Base-by-base conservation (phyloP, 306 rosid genomes). In the Myrica gale region DNA sequence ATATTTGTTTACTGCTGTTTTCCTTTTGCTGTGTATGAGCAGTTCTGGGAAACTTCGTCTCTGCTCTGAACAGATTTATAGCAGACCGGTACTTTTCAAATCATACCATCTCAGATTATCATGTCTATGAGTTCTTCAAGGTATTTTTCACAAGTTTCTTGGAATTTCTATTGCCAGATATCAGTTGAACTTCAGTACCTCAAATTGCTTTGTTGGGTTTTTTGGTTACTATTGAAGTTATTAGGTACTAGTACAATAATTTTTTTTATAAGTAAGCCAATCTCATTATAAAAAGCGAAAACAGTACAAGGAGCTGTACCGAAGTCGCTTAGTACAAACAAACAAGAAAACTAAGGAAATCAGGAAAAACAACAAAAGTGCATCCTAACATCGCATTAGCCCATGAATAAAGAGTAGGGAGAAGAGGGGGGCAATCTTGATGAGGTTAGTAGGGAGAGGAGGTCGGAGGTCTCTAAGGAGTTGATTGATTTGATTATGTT, bases 91-190 rank as follows among this genome's bases (percentile, higher is more conserved):
- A 94, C 71, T 84, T 88, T 58, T 85, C 91, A 57, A 79, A 85
- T 39, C 88, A 88, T 82, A 87, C 97, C 26, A 91, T 94, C 79
- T 90, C 97, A 26, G 97, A 91, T 80, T 94, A 94, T 79, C 89
- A 90, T 57, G 98, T 94, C 72, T 94, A 94, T 26, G 98, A 94
- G 84, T 94, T 94, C 88, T 91, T 78, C 85, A 94, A 86, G 98
- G 98, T 94, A 90, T 73, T 58, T 37, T 75, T n/a, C 80, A 70
- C 20, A 32, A 39, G n/a, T 45, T 44, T 2, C 21, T 65, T 42
- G 8, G 17, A 16, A 4, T 41, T 65, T 65, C 11, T 26, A 65
- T 19, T 57, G 39, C 9, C 37, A 21, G 39, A 57, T n/a, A 37
- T 41, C 69, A 41, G 48, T 9, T 15, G 48, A 23, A 41, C 0